A percentile compares a stretch with the other conserved stretches of the same genome.
phyloP scores from a whole-genome alignment of 306 rosid genomes.

The Mucuna pruriens region DNA sequence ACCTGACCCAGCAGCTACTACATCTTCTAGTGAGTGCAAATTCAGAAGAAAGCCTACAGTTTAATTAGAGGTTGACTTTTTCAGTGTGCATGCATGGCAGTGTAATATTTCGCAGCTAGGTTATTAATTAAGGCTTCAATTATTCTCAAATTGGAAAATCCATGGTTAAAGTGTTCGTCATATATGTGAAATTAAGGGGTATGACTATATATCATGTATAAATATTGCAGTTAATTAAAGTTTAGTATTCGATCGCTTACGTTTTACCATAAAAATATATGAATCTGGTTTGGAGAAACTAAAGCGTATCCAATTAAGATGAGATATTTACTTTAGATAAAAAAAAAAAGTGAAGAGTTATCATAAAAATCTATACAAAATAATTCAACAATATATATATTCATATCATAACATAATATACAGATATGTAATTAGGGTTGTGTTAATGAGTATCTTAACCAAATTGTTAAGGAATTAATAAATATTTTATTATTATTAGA shows the following conservation, averaged over 20 bases:
- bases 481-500: too few relatives aligned
- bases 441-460: too few relatives aligned
- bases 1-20: constrained; percentile 26
- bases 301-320: too few relatives aligned
- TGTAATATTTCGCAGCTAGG: background rate
- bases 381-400: too few relatives aligned
- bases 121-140: background rate
- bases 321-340: too few relatives aligned
- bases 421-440: too few relatives aligned
- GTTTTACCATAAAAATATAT: background rate
- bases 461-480: too few relatives aligned
- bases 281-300: too few relatives aligned
- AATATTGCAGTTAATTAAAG: background rate
- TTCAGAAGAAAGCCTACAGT: constrained; percentile 21
- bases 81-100: background rate
- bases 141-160: background rate
- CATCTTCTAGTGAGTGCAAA: constrained; percentile 50
- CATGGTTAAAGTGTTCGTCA: background rate
- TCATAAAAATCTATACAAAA: too few relatives aligned
- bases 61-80: background rate
- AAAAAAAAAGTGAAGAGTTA: too few relatives aligned
- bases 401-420: too few relatives aligned
- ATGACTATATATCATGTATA: background rate
- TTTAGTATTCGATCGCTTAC: background rate
- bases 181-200: background rate